Evolutionary conservation across 805 yeast species (phyloP), one percentile per base, ranked within the genome.

Genomic region (Saccharomycopsis synnaedendra): DNA sequence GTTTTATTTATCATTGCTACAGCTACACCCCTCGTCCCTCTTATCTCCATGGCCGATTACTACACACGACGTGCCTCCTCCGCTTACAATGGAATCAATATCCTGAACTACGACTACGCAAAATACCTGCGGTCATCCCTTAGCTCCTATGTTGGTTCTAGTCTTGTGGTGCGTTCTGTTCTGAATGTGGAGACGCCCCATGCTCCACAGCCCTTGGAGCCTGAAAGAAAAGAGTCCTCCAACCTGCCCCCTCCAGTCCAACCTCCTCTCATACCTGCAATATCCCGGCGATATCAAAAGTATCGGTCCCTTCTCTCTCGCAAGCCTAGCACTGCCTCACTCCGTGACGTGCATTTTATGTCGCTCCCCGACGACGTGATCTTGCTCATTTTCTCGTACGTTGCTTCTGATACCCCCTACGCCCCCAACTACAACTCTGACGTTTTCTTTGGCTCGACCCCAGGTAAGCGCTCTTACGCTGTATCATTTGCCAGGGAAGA

Each of bases 51-150:
- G 10, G n/a, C 36, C n/a, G n/a, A 34, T 19, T 19, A 34, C 36
- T 9, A 9, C 36, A 9, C 36, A 9, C 36, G n/a, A 34, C n/a
- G 10, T n/a, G 10, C 8, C n/a, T 8, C 36, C 41, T 39, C 30
- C 28, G 11, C 8, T 8, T 46, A 46, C 51, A 38, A 46, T 33
- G 28, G 32, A 7, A 48, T 50, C 38, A 47, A 44, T 38, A 50
- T 50, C 32, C 47, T 49, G 5, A 50, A 50, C 48, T 42, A 47
- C 40, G 45, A 50, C 48, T 50, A 50, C 40, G 54, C 51, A 9
- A 48, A 48, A 32, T 50, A 50, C 44, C 47, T 46, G 19, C 44
- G 45, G 32, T 48, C 47, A 9, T 45, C 43, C 5, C 29, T 50
- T 11, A 33, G 36, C 40, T 30, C 41, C 19, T 19, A 39, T 39